Evolutionary conservation across 495 filamentous ascomycete genomes (phyloP).

Genomic region (Neurospora sp.): DNA sequence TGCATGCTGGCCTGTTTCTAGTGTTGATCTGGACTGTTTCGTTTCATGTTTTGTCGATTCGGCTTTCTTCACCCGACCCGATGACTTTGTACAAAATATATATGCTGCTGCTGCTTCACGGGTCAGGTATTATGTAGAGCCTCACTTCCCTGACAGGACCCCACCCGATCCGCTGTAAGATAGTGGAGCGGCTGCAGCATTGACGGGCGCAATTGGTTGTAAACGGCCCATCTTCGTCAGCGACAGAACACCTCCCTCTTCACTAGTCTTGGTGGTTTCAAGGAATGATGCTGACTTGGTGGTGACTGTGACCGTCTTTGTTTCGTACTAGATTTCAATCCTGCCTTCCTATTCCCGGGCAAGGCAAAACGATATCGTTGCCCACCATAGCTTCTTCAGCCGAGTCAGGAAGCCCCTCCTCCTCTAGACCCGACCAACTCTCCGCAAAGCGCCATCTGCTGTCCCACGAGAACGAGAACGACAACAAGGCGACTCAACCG

Average conservation of each 20-base stretch:
- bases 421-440: conserved; percentile 17
- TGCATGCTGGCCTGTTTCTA: background rate
- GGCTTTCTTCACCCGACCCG: background rate
- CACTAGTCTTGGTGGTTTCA: background rate
- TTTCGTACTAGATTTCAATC: background rate
- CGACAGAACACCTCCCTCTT: background rate
- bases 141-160: background rate
- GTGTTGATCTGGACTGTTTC: background rate
- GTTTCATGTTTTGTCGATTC: background rate
- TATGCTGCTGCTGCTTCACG: background rate
- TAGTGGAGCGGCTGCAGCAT: background rate
- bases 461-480: conserved; percentile 10
- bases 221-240: background rate
- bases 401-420: conserved; percentile 27
- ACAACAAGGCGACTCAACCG: conserved; percentile 3
- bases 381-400: conserved; percentile 29
- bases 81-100: background rate
- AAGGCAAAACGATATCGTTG: conserved; percentile 9
- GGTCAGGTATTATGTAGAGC: background rate
- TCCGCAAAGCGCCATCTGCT: conserved; percentile 13
- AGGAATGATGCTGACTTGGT: background rate
- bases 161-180: background rate
- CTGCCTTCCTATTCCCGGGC: background rate
- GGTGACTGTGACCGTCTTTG: background rate
- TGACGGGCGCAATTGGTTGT: background rate